phyloP scores from a whole-genome alignment of 2,329 filamentous ascomycete species.

The Fusarium sp. region DNA sequence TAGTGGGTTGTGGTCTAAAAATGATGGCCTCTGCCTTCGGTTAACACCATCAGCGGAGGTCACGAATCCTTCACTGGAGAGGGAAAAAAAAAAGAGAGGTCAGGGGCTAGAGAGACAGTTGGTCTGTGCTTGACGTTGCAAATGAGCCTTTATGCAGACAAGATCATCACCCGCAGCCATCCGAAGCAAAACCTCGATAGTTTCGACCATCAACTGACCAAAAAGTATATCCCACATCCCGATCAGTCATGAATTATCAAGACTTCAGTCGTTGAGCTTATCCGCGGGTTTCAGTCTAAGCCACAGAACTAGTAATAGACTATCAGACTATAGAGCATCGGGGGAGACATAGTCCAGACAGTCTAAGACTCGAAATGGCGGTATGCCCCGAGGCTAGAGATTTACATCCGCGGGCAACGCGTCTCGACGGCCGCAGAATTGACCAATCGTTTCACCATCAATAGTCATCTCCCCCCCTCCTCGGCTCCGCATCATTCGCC shows the following conservation, averaged over 20 bases:
- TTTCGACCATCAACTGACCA: neutral
- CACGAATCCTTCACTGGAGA: neutral
- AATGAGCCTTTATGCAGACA: neutral
- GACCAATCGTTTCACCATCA: constrained; percentile 17
- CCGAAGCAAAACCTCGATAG: neutral
- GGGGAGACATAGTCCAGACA: too few relatives aligned
- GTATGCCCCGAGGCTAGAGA: constrained; percentile 18
- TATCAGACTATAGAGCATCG: too few relatives aligned
- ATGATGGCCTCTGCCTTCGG: neutral
- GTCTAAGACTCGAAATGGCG: constrained; percentile 20
- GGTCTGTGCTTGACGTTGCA: neutral
- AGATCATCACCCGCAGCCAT: neutral
- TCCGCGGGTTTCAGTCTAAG: neutral
- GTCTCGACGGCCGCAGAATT: neutral
- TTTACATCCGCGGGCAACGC: constrained; percentile 10
- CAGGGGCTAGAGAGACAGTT: neutral
- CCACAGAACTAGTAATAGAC: too few relatives aligned
- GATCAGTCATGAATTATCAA: neutral
- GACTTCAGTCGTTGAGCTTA: neutral
- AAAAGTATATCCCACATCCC: neutral
- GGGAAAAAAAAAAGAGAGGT: neutral
- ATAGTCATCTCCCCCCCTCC: constrained; percentile 25
- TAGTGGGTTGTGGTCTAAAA: neutral
- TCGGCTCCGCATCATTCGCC: constrained; percentile 3
- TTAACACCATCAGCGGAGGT: neutral